phyloP scores from a whole-genome alignment of 2,329 filamentous ascomycete genomes.

The Penicillium crustosum region DNA sequence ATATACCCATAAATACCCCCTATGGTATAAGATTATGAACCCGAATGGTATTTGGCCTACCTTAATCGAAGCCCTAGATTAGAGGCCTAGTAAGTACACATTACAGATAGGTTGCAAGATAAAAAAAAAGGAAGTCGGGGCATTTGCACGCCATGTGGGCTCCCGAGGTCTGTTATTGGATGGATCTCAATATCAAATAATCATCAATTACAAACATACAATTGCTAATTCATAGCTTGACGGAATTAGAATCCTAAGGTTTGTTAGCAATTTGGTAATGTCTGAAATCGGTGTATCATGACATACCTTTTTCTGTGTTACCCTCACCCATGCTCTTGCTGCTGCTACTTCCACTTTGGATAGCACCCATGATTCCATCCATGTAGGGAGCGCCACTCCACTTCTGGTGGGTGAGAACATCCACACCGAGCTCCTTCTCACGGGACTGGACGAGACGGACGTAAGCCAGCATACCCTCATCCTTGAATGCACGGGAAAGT shows the following conservation, averaged over 20 bases:
- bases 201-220: neutral
- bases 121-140: neutral
- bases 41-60: neutral
- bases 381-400: conserved; percentile 71
- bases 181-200: neutral
- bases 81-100: neutral
- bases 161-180: neutral
- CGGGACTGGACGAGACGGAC: conserved; percentile 87
- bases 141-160: neutral
- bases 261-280: neutral
- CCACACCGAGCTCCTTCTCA: conserved; percentile 87
- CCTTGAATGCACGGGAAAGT: conserved; percentile 77
- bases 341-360: conserved; percentile 85
- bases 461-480: conserved; percentile 94
- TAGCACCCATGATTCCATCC: conserved; percentile 84
- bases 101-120: neutral
- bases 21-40: neutral
- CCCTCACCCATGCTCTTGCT: conserved; percentile 94
- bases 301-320: conserved; percentile 69
- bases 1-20: neutral
- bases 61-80: neutral
- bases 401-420: conserved; percentile 94
- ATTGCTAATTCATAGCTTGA: neutral
- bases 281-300: neutral
- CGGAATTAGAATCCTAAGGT: conserved; percentile 1